Base-by-base conservation (phyloP, 176 grass and related monocot genomes). In the Otatea glauca region DNA sequence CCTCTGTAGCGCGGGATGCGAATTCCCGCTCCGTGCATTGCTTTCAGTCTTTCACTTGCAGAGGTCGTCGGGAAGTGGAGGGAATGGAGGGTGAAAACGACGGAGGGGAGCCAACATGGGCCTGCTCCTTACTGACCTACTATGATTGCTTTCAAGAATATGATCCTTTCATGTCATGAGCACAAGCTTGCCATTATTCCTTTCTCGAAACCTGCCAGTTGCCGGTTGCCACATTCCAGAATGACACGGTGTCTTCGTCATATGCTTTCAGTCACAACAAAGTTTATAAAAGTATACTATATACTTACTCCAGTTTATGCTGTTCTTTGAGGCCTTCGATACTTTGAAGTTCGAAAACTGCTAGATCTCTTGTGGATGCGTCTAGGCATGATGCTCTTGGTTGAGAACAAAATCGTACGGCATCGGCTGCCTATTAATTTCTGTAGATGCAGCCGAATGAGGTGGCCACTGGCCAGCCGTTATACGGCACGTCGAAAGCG, bases 121-220 rank as follows among this genome's bases (percentile, higher is more conserved):
- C 49, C 18, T 44, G 41, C 51, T 49, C 20, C 54, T 49, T 27
- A 16, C 21, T 24, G 67, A 24, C 12, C 54, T 58, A 35, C 67
- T 11, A 12, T 5, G 16, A 41, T 88, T 65, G 65, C 78, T 86
- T 59, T 78, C 55, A 39, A n/a, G 88, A 86, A 83, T 78, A 58
- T 7, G 73, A 73, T 82, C 47, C 81, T 43, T 55, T 12, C 44
- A 37, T 76, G 64, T 73, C 80, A 88, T 35, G 14, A 2, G 6
- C 64, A 47, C 72, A 51, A 38, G 13, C 41, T 69, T 20, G 1
- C 11, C 23, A 44, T 67, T 76, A 15, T 51, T 43, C 32, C 0
- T 10, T n/a, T 9, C 24, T 17, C 20, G 15, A 10, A 85, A 68
- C 32, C 38, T 3, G 53, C 17, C 50, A 49, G 27, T 86, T 27